Evolutionary conservation across 106 monocot genomes (phyloP).

Genomic region (Platanthera zijinensis): DNA sequence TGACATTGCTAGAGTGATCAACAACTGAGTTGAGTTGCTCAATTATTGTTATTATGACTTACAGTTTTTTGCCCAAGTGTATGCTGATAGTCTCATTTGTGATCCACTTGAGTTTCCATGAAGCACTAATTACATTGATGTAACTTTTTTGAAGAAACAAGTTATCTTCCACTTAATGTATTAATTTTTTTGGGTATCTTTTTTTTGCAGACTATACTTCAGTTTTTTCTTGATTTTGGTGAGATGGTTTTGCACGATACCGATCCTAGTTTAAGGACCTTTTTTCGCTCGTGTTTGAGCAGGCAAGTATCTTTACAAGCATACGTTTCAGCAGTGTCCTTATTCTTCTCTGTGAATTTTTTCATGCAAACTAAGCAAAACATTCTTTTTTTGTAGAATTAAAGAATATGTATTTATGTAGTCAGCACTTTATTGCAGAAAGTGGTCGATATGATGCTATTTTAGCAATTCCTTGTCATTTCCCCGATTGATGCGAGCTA

Average conservation of each 20-base stretch:
- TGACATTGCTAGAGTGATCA: neutral
- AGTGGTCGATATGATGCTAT: neutral
- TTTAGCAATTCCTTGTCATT: neutral
- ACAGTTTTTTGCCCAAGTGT: neutral
- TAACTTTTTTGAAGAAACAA: neutral
- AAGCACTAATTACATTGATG: neutral
- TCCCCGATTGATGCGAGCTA: neutral
- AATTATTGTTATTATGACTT: neutral
- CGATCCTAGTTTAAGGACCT: slow-evolving; percentile 71
- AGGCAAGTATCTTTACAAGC: slow-evolving; percentile 34
- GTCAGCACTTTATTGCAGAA: neutral
- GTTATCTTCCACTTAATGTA: neutral
- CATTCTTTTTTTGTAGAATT: neutral
- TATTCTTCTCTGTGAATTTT: neutral
- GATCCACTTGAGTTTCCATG: neutral
- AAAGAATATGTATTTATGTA: neutral
- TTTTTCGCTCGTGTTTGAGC: slow-evolving; percentile 89
- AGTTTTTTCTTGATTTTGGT: slow-evolving; percentile 97
- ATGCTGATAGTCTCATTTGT: neutral
- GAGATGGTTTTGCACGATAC: slow-evolving; percentile 88
- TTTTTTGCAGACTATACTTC: slow-evolving; percentile 65
- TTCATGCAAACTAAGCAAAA: neutral
- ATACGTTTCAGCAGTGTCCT: neutral
- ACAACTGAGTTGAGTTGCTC: neutral
- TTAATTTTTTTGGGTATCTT: slow-evolving; percentile 6